phyloP scores from a whole-genome alignment of 169 alveolate species.

The Perkinsus olseni region DNA sequence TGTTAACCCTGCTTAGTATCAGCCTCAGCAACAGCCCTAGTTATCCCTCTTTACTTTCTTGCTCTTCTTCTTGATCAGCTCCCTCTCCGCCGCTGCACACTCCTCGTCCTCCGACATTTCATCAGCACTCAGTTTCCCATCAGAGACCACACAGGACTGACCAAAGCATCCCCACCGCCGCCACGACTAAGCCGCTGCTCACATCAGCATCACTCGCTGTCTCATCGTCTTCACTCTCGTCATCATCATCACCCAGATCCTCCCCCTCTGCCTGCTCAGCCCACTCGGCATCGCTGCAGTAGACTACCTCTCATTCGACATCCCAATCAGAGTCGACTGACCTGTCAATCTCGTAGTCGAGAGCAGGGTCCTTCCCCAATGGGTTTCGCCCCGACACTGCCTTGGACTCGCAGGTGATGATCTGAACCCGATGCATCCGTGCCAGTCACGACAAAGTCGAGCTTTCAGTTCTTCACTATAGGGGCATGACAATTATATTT shows the following conservation, averaged over 20 bases:
- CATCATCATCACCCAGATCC: neutral
- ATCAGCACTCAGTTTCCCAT: neutral
- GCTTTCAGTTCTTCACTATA: too few relatives aligned
- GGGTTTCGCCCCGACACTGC: neutral
- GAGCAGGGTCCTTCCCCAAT: neutral
- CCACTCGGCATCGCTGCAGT: neutral
- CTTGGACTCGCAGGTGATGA: neutral
- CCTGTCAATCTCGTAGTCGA: neutral
- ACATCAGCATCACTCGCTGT: neutral
- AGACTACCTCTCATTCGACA: neutral
- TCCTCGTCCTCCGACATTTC: neutral
- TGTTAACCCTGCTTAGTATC: too few relatives aligned
- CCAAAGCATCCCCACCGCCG: neutral
- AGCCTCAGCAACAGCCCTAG: neutral
- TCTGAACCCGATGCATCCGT: too few relatives aligned
- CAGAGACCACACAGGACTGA: neutral
- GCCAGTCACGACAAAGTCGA: too few relatives aligned
- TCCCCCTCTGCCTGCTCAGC: neutral
- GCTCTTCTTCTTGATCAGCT: neutral
- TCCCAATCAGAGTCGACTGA: neutral
- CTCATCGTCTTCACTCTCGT: neutral
- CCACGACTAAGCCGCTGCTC: neutral
- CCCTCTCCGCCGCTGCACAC: neutral
- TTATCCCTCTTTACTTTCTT: neutral
- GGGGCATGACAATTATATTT: too few relatives aligned